These are phyloP conservation scores for Podila verticillata DNA, from an alignment of 192 early-diverging fungal species.

Conservation along the genomic window DNA sequence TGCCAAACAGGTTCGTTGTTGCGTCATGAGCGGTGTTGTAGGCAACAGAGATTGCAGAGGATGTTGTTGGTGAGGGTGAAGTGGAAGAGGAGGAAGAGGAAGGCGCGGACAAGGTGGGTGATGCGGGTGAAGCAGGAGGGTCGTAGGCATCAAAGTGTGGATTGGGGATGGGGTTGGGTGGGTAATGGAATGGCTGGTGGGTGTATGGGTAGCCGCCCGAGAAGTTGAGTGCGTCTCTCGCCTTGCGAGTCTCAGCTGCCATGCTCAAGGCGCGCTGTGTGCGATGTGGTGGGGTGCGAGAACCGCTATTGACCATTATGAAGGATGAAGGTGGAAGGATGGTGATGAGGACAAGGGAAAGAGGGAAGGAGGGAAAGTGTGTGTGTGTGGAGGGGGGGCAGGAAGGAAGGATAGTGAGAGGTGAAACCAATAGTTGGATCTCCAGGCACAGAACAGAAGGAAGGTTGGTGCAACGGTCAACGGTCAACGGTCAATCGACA, in stretches of 20 bases:
- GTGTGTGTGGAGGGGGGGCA: slow-evolving; percentile 10
- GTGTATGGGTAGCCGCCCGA: slow-evolving; percentile 1
- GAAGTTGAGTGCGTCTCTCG: slow-evolving; percentile 9
- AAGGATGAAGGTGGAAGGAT: not conserved
- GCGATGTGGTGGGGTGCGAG: slow-evolving; percentile 24
- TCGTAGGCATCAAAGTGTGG: not conserved
- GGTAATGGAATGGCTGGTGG: not conserved
- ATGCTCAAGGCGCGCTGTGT: slow-evolving; percentile 45
- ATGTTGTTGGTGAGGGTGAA: not conserved
- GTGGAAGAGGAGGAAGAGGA: not conserved
- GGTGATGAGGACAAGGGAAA: not conserved
- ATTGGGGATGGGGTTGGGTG: not conserved
- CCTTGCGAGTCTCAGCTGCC: slow-evolving; percentile 28
- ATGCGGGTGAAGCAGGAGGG: not conserved
- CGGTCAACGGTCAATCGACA: too few species aligned
- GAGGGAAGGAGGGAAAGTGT: not conserved
- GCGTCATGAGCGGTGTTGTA: not conserved
- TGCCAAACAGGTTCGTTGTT: slow-evolving; percentile 10
- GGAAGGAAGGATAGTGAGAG: not conserved
- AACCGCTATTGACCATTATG: slow-evolving; percentile 1
- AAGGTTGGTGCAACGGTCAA: too few species aligned
- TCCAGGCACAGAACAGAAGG: not conserved
- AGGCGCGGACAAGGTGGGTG: not conserved
- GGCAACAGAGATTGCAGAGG: not conserved
- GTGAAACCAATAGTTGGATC: not conserved